Conservation (phyloP, 139 green algal genomes). For the Micractinium sp. region DNA sequence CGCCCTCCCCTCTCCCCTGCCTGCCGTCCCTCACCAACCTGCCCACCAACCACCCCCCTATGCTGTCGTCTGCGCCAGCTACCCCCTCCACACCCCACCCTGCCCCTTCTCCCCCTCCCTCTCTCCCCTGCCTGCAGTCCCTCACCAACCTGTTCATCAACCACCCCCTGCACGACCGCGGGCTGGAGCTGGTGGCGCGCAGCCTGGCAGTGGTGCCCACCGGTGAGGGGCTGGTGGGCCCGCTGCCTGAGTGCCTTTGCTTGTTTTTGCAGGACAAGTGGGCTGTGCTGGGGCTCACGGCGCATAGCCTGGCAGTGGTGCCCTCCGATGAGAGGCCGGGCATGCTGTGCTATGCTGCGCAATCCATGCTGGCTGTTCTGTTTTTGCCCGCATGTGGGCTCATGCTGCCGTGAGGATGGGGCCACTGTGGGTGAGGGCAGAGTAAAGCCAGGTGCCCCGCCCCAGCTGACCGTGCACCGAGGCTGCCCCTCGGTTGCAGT, state of each 20-base stretch:
- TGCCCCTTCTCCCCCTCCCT: neutral
- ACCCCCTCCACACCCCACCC: neutral
- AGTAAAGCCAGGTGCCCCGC: neutral
- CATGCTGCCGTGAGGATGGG: no score
- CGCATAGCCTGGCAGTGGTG: slow-evolving; percentile 4
- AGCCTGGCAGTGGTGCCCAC: slow-evolving; percentile 19
- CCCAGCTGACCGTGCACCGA: neutral
- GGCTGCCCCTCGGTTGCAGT: neutral
- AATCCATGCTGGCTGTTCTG: no score
- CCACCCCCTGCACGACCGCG: slow-evolving; percentile 1
- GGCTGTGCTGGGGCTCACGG: neutral
- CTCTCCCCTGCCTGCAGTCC: neutral
- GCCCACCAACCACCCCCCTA: no score
- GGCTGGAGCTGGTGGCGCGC: neutral
- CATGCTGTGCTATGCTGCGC: no score
- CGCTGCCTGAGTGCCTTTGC: neutral
- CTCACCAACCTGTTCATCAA: slow-evolving; percentile 14
- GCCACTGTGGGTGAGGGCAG: no score
- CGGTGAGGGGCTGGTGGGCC: neutral
- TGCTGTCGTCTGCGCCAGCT: no score
- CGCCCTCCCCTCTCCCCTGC: neutral
- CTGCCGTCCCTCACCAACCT: neutral
- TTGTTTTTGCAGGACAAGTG: no score
- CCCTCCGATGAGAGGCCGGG: neutral
- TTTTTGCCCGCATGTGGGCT: no score